A percentile compares a stretch with the other conserved stretches of the same genome.
These are phyloP conservation scores for Neovahlkampfia damariscottae DNA, from an alignment of 78 protist species.

Conservation along the genomic window DNA sequence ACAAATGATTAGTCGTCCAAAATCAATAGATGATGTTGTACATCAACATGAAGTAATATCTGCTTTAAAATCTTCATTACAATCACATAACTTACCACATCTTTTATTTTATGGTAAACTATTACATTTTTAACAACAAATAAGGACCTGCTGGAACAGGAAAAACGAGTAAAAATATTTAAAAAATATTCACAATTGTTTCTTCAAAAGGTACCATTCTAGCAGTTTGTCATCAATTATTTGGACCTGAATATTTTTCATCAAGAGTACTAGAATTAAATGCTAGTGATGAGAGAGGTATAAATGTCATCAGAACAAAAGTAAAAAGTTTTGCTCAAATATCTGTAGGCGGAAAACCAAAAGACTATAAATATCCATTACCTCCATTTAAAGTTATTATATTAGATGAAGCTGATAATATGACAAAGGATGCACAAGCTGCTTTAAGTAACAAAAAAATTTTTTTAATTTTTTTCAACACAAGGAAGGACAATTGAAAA, in stretches of 20 bases:
- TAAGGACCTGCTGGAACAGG: slow-evolving; percentile 99
- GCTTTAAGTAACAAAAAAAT: slow-evolving; percentile 43
- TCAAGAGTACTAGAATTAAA: slow-evolving; percentile 86
- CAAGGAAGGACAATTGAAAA: slow-evolving; percentile 89
- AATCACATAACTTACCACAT: slow-evolving; percentile 71
- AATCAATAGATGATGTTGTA: slow-evolving; percentile 64
- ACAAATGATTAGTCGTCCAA: slow-evolving; percentile 61
- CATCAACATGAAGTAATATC: slow-evolving; percentile 79
- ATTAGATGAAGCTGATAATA: slow-evolving; percentile 95
- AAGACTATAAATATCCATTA: slow-evolving; percentile 13
- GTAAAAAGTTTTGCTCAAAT: slow-evolving; percentile 81
- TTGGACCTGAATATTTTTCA: slow-evolving; percentile 68
- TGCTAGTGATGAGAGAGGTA: slow-evolving; percentile 98
- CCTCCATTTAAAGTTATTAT: slow-evolving; percentile 88
- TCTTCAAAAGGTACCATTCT: too few relatives aligned
- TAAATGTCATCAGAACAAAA: slow-evolving; percentile 69
- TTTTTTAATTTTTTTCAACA: background rate
- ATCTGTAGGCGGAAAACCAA: background rate
- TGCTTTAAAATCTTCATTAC: slow-evolving; percentile 45
- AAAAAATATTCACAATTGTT: too few relatives aligned
- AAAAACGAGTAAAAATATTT: slow-evolving; percentile 87
- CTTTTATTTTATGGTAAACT: slow-evolving; percentile 93
- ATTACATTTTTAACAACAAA: too few relatives aligned
- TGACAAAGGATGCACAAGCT: slow-evolving; percentile 93
- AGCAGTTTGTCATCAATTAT: slow-evolving; percentile 79